Conservation (phyloP, 169 alveolate genomes). For the Theileria sp. region DNA sequence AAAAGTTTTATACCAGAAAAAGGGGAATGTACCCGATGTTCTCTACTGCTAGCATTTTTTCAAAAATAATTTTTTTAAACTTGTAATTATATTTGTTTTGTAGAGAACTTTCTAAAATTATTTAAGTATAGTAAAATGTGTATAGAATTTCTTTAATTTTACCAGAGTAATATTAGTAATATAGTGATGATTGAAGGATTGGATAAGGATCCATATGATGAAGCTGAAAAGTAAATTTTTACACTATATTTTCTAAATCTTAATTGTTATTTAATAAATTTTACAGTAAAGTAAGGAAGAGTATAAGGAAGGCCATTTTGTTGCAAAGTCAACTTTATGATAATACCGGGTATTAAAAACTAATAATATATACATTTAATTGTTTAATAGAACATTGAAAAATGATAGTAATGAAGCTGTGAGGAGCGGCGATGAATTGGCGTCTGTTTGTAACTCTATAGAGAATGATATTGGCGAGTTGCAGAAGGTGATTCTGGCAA, state of each 20-base stretch:
- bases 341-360: conserved; percentile 16
- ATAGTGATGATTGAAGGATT: conserved; percentile 14
- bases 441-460: conserved; percentile 35
- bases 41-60: conserved; percentile 77
- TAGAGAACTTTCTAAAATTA: neutral
- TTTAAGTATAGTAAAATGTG: neutral
- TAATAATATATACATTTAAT: neutral
- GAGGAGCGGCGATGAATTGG: conserved; percentile 36
- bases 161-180: neutral
- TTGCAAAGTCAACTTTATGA: conserved; percentile 55
- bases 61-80: conserved; percentile 9
- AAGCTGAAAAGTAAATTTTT: conserved; percentile 55
- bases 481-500: conserved; percentile 63
- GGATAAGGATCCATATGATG: conserved; percentile 58
- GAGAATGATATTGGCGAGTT: conserved; percentile 58
- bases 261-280: neutral
- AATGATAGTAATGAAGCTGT: conserved; percentile 17
- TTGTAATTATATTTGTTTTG: neutral
- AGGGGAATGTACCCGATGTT: conserved; percentile 97
- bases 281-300: conserved; percentile 47
- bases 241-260: neutral
- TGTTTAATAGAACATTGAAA: neutral
- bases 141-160: neutral
- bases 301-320: conserved; percentile 55
- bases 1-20: conserved; percentile 96